phyloP scores from a whole-genome alignment of 225 moss, liverwort and hornwort genomes.

The Bryoerythrophyllum caledonicum region DNA sequence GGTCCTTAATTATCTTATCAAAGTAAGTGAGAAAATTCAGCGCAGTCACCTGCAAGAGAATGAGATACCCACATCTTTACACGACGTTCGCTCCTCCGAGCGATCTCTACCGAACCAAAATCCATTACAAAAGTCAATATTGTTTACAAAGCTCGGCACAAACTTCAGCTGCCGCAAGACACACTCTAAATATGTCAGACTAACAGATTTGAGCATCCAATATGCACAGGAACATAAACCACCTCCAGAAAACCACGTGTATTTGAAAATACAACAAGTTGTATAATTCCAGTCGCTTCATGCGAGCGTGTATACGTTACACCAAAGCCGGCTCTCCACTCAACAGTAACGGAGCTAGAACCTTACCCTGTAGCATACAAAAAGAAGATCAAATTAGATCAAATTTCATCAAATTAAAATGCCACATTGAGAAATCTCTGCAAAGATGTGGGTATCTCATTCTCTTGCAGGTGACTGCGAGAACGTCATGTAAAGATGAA shows the following conservation, averaged over 20 bases:
- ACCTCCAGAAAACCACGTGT: neutral
- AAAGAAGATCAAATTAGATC: neutral
- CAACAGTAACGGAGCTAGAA: neutral
- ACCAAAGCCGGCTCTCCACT: neutral
- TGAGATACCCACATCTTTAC: neutral
- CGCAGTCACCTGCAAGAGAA: neutral
- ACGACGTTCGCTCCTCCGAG: neutral
- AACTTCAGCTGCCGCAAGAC: neutral
- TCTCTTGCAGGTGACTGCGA: too few species aligned
- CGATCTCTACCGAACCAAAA: neutral
- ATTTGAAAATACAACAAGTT: neutral
- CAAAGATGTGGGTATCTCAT: too few species aligned
- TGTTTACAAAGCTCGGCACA: constrained; percentile 2
- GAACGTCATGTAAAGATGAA: too few species aligned
- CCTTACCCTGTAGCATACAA: neutral
- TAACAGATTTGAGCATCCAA: neutral
- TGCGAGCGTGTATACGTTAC: neutral
- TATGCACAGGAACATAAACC: neutral
- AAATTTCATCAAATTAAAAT: neutral
- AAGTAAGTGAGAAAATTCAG: neutral
- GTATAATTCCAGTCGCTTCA: neutral
- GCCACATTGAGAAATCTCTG: neutral
- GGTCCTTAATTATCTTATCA: neutral
- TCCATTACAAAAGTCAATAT: neutral
- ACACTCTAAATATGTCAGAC: too few species aligned